Conservation (phyloP, 2,329 filamentous ascomycete genomes). For the Beauveria australis region DNA sequence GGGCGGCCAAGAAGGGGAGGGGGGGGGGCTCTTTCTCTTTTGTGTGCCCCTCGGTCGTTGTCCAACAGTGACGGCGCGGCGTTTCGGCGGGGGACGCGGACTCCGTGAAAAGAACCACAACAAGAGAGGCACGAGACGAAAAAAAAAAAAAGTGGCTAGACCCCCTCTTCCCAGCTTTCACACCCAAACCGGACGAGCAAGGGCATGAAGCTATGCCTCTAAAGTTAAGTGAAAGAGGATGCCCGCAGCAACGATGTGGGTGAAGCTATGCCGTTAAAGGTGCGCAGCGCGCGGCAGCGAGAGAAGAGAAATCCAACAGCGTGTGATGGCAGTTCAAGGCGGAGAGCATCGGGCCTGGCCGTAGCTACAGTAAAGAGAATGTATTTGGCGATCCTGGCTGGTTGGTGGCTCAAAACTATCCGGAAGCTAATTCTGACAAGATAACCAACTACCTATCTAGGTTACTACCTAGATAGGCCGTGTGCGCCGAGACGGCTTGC, state of each 20-base stretch:
- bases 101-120: not conserved
- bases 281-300: not conserved
- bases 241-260: not conserved
- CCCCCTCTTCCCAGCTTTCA: not conserved
- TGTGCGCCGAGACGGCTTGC: too few relatives aligned
- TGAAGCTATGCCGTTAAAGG: slow-evolving; percentile 13
- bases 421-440: too few relatives aligned
- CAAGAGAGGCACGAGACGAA: not conserved
- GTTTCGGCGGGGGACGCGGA: slow-evolving; percentile 8
- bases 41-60: not conserved
- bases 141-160: slow-evolving; percentile 2
- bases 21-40: not conserved
- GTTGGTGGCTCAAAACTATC: too few relatives aligned
- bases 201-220: slow-evolving; percentile 11
- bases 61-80: not conserved
- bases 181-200: not conserved
- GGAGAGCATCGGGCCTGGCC: too few relatives aligned
- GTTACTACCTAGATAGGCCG: too few relatives aligned
- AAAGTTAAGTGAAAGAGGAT: slow-evolving; percentile 10
- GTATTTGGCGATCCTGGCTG: too few relatives aligned
- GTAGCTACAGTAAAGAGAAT: too few relatives aligned
- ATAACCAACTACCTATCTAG: too few relatives aligned
- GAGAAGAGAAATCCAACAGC: not conserved
- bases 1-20: slow-evolving; percentile 2
- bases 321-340: not conserved